These are phyloP conservation scores for Neonectria ditissima DNA, from an alignment of 2,329 filamentous ascomycete genomes.

Conservation along the genomic window DNA sequence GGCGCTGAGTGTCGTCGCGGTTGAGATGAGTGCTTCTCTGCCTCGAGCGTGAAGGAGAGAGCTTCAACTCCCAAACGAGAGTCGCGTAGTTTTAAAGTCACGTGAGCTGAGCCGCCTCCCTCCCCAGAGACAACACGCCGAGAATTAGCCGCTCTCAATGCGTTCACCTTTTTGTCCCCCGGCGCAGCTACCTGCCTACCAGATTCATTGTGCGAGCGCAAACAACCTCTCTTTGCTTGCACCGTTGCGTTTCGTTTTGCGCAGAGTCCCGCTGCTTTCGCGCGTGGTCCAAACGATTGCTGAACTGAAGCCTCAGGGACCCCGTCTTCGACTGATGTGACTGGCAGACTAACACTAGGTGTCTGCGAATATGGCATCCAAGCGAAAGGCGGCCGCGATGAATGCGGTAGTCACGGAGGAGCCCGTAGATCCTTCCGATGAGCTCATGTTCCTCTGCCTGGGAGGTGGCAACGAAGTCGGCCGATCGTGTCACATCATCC, in stretches of 20 bases:
- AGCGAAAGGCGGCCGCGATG: slow-evolving; percentile 87
- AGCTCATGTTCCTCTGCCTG: slow-evolving; percentile 92
- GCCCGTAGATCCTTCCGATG: slow-evolving; percentile 90
- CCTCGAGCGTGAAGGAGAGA: slow-evolving; percentile 46
- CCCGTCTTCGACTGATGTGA: slow-evolving; percentile 34
- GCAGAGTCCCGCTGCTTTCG: slow-evolving; percentile 23
- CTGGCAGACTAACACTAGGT: slow-evolving; percentile 25
- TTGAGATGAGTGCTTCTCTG: slow-evolving; percentile 40
- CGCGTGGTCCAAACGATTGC: slow-evolving; percentile 16
- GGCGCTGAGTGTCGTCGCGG: slow-evolving; percentile 42
- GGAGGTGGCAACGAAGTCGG: slow-evolving; percentile 98
- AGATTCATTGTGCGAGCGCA: not conserved
- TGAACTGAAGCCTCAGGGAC: slow-evolving; percentile 34
- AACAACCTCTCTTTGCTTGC: slow-evolving; percentile 2
- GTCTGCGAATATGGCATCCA: slow-evolving; percentile 79
- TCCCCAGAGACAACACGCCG: slow-evolving; percentile 29
- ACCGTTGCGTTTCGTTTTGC: slow-evolving; percentile 18
- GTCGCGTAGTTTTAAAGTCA: slow-evolving; percentile 58
- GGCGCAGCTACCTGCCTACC: slow-evolving; percentile 26
- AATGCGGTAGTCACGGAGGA: slow-evolving; percentile 77
- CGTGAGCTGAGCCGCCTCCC: slow-evolving; percentile 49
- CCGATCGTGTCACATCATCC: slow-evolving; percentile 95
- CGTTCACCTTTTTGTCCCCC: slow-evolving; percentile 37
- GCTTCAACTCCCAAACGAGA: slow-evolving; percentile 46
- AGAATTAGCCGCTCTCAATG: slow-evolving; percentile 43